Evolutionary conservation across 164 flowering plant species (phyloP).

Genomic region (Macadamia integrifolia): DNA sequence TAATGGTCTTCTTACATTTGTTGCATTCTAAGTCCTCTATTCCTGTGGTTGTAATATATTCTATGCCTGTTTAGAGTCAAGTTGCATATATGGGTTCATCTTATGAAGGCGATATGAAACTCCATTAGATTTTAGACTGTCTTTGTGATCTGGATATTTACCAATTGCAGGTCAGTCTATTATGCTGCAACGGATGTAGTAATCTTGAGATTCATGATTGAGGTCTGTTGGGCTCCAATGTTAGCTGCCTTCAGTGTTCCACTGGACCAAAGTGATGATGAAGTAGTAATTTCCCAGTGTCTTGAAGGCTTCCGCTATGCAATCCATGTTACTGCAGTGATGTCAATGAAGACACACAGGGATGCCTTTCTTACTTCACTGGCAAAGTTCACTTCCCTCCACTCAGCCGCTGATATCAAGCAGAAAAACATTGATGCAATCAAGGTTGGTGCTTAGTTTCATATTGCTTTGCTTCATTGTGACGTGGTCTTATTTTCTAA

Average conservation of each 20-base stretch:
- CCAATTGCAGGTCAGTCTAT: slow-evolving; percentile 83
- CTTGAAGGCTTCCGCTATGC: slow-evolving; percentile 89
- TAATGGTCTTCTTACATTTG: background rate
- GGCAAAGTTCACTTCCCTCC: slow-evolving; percentile 96
- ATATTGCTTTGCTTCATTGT: background rate
- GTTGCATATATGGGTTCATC: background rate
- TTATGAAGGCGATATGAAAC: background rate
- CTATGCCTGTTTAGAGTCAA: background rate
- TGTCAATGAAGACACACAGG: slow-evolving; percentile 99
- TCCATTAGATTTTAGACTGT: slow-evolving; percentile 1
- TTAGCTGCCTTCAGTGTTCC: slow-evolving; percentile 99
- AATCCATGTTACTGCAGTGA: slow-evolving; percentile 92
- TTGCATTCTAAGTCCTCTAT: background rate
- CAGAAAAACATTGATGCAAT: slow-evolving; percentile 93
- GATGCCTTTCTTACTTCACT: slow-evolving; percentile 98
- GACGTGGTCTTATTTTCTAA: background rate
- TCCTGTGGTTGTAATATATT: too few relatives aligned
- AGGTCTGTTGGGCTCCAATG: slow-evolving; percentile 99
- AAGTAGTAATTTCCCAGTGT: slow-evolving; percentile 64
- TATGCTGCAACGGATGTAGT: slow-evolving; percentile 98
- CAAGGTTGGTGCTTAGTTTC: slow-evolving; percentile 45
- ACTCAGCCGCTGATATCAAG: slow-evolving; percentile 97
- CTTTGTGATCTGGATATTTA: slow-evolving; percentile 17
- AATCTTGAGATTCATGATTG: slow-evolving; percentile 93
- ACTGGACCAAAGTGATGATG: slow-evolving; percentile 97